phyloP scores from a whole-genome alignment of 352 stramenopile genomes.

The Peronospora destructor region DNA sequence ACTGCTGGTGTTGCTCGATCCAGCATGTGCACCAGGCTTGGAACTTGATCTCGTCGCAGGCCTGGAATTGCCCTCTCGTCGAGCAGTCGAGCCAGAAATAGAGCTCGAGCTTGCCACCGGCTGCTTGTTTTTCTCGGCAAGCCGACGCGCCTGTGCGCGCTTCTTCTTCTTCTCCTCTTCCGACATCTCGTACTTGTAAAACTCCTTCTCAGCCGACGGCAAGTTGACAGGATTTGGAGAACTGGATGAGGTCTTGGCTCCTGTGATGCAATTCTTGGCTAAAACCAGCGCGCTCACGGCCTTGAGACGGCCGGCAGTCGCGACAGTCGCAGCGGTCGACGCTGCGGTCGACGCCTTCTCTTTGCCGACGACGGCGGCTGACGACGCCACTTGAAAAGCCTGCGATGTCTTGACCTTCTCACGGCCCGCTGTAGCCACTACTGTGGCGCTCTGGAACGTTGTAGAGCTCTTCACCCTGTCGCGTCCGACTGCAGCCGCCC shows the following conservation, averaged over 20 bases:
- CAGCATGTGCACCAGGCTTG: not conserved
- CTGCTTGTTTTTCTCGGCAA: slow-evolving; percentile 55
- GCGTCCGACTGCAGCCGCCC: slow-evolving; percentile 39
- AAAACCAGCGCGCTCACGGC: slow-evolving; percentile 44
- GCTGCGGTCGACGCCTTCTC: slow-evolving; percentile 44
- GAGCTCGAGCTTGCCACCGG: slow-evolving; percentile 13
- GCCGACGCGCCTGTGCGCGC: slow-evolving; percentile 53
- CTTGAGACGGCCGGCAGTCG: slow-evolving; percentile 45
- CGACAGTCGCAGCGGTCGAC: slow-evolving; percentile 36
- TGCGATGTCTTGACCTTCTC: slow-evolving; percentile 59
- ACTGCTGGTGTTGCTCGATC: slow-evolving; percentile 23
- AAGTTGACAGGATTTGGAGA: slow-evolving; percentile 23
- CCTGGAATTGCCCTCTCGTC: slow-evolving; percentile 21
- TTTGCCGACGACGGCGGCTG: slow-evolving; percentile 46
- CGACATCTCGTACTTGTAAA: slow-evolving; percentile 80
- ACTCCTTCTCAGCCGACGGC: slow-evolving; percentile 53
- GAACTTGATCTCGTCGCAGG: slow-evolving; percentile 19
- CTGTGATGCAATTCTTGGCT: slow-evolving; percentile 51
- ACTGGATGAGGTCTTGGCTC: slow-evolving; percentile 22
- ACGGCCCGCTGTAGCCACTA: slow-evolving; percentile 38
- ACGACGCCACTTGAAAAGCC: slow-evolving; percentile 48
- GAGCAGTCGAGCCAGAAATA: slow-evolving; percentile 8
- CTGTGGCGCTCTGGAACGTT: slow-evolving; percentile 49
- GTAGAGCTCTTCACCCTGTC: slow-evolving; percentile 58
- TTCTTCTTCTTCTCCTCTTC: slow-evolving; percentile 72